These are phyloP conservation scores for Pachyrhizus erosus DNA, from an alignment of 306 rosid species.

Conservation along the genomic window DNA sequence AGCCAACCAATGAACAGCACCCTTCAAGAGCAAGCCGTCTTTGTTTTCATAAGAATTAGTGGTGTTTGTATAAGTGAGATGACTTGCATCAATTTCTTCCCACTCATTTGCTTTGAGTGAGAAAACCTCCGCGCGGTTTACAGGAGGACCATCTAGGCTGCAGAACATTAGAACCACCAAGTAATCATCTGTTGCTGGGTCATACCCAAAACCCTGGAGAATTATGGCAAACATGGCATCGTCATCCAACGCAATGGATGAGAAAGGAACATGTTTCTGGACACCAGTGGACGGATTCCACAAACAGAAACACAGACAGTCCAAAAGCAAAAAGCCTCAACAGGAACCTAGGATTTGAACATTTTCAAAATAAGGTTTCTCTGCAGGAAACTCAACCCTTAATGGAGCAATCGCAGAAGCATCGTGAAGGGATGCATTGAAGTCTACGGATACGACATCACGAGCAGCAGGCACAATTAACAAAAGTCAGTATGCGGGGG, in stretches of 20 bases:
- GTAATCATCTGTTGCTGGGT: neutral
- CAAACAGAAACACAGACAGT: neutral
- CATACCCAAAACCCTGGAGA: slow-evolving; percentile 8
- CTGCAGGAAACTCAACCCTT: no score
- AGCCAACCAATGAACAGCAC: slow-evolving; percentile 26
- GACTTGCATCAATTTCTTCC: neutral
- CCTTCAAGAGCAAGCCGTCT: neutral
- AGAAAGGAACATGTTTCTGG: neutral
- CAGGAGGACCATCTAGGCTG: neutral
- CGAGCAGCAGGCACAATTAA: accelerated
- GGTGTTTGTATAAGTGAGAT: no score
- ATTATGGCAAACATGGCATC: accelerated
- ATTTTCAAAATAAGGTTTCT: no score
- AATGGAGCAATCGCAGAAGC: no score
- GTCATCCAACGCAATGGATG: neutral
- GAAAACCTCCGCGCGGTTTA: neutral
- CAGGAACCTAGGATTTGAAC: neutral
- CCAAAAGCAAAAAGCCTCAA: slow-evolving; percentile 5
- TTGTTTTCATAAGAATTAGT: no score
- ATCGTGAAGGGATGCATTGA: neutral
- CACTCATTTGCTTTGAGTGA: neutral
- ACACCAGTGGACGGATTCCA: slow-evolving; percentile 29
- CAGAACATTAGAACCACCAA: neutral
- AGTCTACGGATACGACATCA: neutral
- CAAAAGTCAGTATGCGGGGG: neutral